Base-by-base conservation (phyloP, 306 rosid genomes). In the Casuarina equisetifolia region DNA sequence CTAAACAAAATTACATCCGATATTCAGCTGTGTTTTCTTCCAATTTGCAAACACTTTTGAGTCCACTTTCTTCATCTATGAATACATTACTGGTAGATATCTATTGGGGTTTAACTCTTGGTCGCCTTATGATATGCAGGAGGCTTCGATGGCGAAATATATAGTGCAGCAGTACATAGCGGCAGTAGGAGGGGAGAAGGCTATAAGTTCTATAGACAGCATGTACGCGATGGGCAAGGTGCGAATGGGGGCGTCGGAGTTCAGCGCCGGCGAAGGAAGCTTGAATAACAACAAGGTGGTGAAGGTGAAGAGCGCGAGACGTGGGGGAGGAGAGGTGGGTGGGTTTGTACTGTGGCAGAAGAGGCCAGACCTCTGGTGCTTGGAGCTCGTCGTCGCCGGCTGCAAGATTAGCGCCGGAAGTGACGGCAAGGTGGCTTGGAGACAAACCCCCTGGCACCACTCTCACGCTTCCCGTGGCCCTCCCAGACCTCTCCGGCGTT, bases 361-460 rank as follows among this genome's bases (percentile, higher is more conserved):
- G 76, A 85, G 89, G 72, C 90, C 93, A 10, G 97, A 92, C 72
- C 70, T 90, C 3, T 94, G 98, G 98, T 94, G 97, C 73, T 87
- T 94, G 81, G 98, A 94, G 84, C 43, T 94, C 67, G 87, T 94
- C 75, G 78, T 94, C 35, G 80, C 91, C n/a, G 95, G 98, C 0
- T 86, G 88, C 86, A 94, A 94, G 70, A 92, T 94, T 69, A 94
- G 95, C 77, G 98, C 98, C 0, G 98, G 98, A 4, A 92, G 96
- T 80, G 97, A 94, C 64, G 97, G 97, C 0, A 94, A 90, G 68
- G 87, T 94, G 55, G 96, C 98, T 17, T 94, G 98, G 98, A 87
- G 98, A 52, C 98, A 92, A 72, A 94, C 98, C 45, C 98, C 98
- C 2, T 94, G 97, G 97, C 97, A 94, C 86, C 98, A 94, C 70